A percentile compares a stretch with the other conserved stretches of the same genome.
phyloP scores from a whole-genome alignment of 1,284 basidiomycete genomes.

The Hemileia vastatrix region DNA sequence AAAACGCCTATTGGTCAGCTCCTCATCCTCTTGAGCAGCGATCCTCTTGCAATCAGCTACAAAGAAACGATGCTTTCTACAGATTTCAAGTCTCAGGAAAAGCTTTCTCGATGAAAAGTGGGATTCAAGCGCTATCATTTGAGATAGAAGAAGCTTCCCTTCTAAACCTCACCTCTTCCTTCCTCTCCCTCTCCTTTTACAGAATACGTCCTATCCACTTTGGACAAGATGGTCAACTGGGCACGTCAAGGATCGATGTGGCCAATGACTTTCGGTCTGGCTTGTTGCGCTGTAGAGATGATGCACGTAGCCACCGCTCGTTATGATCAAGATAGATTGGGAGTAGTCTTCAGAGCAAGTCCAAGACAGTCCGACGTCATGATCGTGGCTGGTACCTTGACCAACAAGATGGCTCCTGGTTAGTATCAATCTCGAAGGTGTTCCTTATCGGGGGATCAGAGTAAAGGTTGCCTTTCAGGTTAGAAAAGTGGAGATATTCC shows the following conservation, averaged over 20 bases:
- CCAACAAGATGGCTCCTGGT: conserved; percentile 99
- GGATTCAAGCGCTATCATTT: conserved; percentile 15
- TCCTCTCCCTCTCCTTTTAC: conserved; percentile 22
- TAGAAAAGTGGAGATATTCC: too few species aligned
- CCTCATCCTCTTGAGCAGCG: background rate
- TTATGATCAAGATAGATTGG: conserved; percentile 95
- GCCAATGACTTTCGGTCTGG: conserved; percentile 99
- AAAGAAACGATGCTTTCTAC: conserved; percentile 12
- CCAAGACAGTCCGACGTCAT: conserved; percentile 97
- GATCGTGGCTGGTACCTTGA: conserved; percentile 97
- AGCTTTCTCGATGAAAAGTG: conserved; percentile 15
- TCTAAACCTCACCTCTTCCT: background rate
- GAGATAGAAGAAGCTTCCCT: background rate
- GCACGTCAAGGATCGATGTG: conserved; percentile 95
- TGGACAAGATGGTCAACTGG: conserved; percentile 98
- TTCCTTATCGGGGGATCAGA: too few species aligned
- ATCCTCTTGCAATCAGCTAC: background rate
- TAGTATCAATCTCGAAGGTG: conserved; percentile 54
- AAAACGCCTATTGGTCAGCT: background rate
- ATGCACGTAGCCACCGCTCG: conserved; percentile 98
- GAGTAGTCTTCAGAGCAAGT: conserved; percentile 94
- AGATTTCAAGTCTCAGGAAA: conserved; percentile 7
- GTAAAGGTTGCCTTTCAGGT: background rate
- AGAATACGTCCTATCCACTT: conserved; percentile 92
- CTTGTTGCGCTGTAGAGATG: conserved; percentile 98